Percentiles rank a stretch among this genome's conserved stretches.
Evolutionary conservation across 768 basidiomycete genomes (phyloP).

Genomic region (Kwoniella botswanensis): DNA sequence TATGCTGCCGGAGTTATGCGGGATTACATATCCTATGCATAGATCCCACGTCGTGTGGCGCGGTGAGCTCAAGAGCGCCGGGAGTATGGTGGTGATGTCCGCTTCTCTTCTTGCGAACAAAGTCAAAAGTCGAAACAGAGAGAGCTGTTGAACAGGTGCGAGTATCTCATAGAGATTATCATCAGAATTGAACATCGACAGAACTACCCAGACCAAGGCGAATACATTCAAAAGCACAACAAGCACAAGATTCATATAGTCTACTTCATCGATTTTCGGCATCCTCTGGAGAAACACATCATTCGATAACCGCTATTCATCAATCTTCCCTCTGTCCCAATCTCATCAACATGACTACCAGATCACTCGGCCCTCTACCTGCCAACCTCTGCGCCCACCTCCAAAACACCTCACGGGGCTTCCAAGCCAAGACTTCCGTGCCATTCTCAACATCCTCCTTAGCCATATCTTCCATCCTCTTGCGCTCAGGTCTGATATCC

Average conservation of each 20-base stretch:
- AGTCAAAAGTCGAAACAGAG: no score
- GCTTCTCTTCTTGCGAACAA: no score
- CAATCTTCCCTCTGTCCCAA: neutral
- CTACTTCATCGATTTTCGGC: no score
- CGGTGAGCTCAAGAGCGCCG: no score
- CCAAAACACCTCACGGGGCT: conserved; percentile 88
- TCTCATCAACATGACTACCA: conserved; percentile 7
- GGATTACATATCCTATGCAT: neutral
- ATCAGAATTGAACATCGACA: no score
- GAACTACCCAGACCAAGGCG: no score
- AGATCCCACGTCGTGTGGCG: conserved; percentile 2
- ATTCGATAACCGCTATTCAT: neutral
- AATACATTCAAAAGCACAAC: no score
- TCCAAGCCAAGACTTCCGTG: conserved; percentile 76
- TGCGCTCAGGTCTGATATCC: conserved; percentile 85
- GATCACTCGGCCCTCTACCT: conserved; percentile 57
- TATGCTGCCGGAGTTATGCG: conserved; percentile 12
- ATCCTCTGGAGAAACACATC: no score
- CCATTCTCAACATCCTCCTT: conserved; percentile 87
- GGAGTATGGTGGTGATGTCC: no score
- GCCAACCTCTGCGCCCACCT: conserved; percentile 87
- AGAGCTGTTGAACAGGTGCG: no score
- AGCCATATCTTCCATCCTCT: conserved; percentile 87
- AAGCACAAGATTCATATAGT: no score
- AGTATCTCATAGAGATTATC: no score